Evolutionary conservation across 164 flowering plant species (phyloP), one percentile per base, ranked within the genome.

Genomic region (Vitis amurensis): DNA sequence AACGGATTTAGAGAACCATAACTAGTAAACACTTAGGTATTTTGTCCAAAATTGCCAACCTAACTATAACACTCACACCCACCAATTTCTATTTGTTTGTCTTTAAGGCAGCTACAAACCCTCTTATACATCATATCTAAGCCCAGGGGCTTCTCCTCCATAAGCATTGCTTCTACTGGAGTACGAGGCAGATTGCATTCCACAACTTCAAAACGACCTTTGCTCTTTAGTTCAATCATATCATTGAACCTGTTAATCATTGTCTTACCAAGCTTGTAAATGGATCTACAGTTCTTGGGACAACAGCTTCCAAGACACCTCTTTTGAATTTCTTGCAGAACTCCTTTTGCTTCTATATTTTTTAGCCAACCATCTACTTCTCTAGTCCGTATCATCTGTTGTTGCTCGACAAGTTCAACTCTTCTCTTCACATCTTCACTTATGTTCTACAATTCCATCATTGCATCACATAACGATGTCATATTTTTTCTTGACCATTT

Each of bases 231-330:
- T 2, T 47, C 8, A 0, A 8, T 10, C 47, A 70, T 71, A 9
- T 2, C 66, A 7, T 16, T 11, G 0, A 78, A 44, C 50, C 14
- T 61, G 55, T 29, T 3, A 7, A 23, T 50, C 2, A 68, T 68
- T 55, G 9, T 61, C 58, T 63, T 73, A 8, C 77, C 81, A 4
- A 75, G 9, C 48, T 65, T 73, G 60, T 78, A 78, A 30, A 61
- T 58, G 1, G 72, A 69, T 31, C 51, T 4, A 48, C 51, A 73
- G 44, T 75, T 68, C 59, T 47, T 68, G n/a, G 75, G 47, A 61
- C 37, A 57, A 9, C 59, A 19, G 23, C 23, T 14, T 11, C 66
- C 59, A 3, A 66, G 3, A 48, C 71, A 69, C 12, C 50, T 50
- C 8, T 31, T 17, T 29, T 66, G 53, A 11, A 67, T 27, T 53